phyloP scores from a whole-genome alignment of 495 filamentous ascomycete species.

The Talaromyces stipitatus region DNA sequence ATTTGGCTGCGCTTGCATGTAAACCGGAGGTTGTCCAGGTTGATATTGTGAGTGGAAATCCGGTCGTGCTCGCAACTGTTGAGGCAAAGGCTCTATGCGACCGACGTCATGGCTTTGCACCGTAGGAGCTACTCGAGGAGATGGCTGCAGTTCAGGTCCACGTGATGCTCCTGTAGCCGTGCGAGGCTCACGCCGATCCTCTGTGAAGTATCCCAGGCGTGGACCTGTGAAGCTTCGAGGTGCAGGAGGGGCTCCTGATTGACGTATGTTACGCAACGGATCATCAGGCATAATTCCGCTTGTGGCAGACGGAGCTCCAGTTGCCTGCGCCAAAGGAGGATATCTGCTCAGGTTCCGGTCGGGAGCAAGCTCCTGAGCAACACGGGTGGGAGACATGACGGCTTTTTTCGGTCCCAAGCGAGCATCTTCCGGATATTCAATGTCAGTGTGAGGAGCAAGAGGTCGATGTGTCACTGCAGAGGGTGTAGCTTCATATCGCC shows the following conservation, averaged over 20 bases:
- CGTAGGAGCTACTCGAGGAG: slow-evolving; percentile 24
- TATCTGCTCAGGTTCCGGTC: slow-evolving; percentile 32
- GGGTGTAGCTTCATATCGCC: slow-evolving; percentile 46
- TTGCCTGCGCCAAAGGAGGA: slow-evolving; percentile 38
- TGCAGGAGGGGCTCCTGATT: slow-evolving; percentile 17
- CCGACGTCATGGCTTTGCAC: slow-evolving; percentile 23
- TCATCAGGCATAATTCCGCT: slow-evolving; percentile 26
- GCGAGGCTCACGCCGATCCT: slow-evolving; percentile 34
- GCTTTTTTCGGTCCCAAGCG: slow-evolving; percentile 37
- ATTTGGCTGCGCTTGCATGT: slow-evolving; percentile 1
- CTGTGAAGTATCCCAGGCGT: slow-evolving; percentile 36
- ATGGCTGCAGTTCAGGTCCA: slow-evolving; percentile 22
- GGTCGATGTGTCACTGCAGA: slow-evolving; percentile 50
- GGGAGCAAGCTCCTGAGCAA: slow-evolving; percentile 21
- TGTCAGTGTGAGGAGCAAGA: slow-evolving; percentile 53
- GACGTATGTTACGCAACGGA: slow-evolving; percentile 19
- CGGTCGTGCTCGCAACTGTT: slow-evolving; percentile 15
- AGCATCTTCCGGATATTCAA: slow-evolving; percentile 46
- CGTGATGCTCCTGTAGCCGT: slow-evolving; percentile 19
- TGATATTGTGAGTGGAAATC: slow-evolving; percentile 11
- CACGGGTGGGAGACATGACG: slow-evolving; percentile 20
- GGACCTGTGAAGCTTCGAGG: slow-evolving; percentile 26
- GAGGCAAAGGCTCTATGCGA: slow-evolving; percentile 29
- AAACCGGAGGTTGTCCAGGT: neutral
- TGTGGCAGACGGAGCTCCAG: slow-evolving; percentile 23